phyloP scores from a whole-genome alignment of 2,329 filamentous ascomycete species.

The Dactylellina sp. region DNA sequence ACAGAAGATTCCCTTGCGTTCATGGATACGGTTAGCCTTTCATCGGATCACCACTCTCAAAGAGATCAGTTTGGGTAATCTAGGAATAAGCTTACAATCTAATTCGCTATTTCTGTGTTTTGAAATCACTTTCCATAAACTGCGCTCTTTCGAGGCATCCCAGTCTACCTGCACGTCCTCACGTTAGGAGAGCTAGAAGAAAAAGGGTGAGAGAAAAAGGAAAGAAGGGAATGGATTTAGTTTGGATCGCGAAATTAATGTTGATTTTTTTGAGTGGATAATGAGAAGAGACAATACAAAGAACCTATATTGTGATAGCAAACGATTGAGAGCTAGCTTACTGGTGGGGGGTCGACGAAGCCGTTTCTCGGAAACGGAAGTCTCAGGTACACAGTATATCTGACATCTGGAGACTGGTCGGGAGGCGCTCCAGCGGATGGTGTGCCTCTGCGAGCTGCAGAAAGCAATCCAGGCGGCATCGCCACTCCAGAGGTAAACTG shows the following conservation, averaged over 20 bases:
- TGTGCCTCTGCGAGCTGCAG: conserved; percentile 43
- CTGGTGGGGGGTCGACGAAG: conserved; percentile 90
- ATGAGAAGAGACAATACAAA: conserved; percentile 9
- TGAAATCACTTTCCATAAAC: conserved; percentile 89
- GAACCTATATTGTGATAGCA: conserved; percentile 18
- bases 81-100: conserved; percentile 74
- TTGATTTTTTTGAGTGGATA: too few species aligned
- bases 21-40: conserved; percentile 58
- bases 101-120: conserved; percentile 82
- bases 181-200: conserved; percentile 20
- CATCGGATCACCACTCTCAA: conserved; percentile 20
- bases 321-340: conserved; percentile 65
- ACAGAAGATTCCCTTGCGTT: conserved; percentile 54
- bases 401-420: conserved; percentile 62
- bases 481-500: conserved; percentile 29
- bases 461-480: conserved; percentile 38
- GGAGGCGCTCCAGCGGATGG: conserved; percentile 36
- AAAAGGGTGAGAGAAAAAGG: conserved; percentile 8
- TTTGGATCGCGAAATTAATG: background rate
- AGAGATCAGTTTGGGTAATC: conserved; percentile 1
- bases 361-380: conserved; percentile 88
- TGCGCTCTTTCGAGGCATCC: conserved; percentile 86
- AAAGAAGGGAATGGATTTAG: background rate
- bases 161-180: conserved; percentile 77
- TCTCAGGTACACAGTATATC: conserved; percentile 82